These are phyloP conservation scores for Lasiosphaeris hirsuta DNA, from an alignment of 495 filamentous ascomycete genomes.

Conservation along the genomic window DNA sequence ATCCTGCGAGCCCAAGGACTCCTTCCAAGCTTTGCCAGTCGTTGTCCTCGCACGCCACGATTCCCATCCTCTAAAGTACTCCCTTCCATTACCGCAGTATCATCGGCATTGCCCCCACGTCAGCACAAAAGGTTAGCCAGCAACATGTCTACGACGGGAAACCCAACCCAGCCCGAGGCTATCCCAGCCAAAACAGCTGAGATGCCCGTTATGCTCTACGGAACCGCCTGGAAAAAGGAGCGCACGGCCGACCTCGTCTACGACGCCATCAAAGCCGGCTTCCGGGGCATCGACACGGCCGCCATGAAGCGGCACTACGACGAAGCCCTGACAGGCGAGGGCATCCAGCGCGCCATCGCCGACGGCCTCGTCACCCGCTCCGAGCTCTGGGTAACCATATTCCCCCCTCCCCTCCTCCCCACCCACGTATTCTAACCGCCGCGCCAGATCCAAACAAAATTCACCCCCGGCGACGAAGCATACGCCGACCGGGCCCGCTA, in stretches of 20 bases:
- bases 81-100: too few species aligned
- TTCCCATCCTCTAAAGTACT: too few species aligned
- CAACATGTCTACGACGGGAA: neutral
- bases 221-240: slow-evolving; percentile 86
- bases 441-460: slow-evolving; percentile 76
- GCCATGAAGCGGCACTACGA: slow-evolving; percentile 77
- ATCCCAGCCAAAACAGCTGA: slow-evolving; percentile 3
- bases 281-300: slow-evolving; percentile 73
- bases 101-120: neutral
- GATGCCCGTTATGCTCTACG: slow-evolving; percentile 68
- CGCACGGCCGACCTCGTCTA: slow-evolving; percentile 63
- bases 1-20: too few species aligned
- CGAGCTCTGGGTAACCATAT: slow-evolving; percentile 49
- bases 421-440: neutral
- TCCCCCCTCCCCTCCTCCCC: slow-evolving; percentile 3
- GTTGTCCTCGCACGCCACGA: too few species aligned
- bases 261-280: slow-evolving; percentile 65
- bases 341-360: slow-evolving; percentile 54
- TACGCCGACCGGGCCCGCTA: slow-evolving; percentile 57
- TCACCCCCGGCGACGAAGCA: slow-evolving; percentile 60
- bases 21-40: too few species aligned
- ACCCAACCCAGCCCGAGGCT: neutral
- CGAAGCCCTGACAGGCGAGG: slow-evolving; percentile 67
- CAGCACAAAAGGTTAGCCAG: neutral
- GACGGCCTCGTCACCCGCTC: slow-evolving; percentile 56